phyloP scores from a whole-genome alignment of 2,329 filamentous ascomycete species.

The Aspergillus floridensis region DNA sequence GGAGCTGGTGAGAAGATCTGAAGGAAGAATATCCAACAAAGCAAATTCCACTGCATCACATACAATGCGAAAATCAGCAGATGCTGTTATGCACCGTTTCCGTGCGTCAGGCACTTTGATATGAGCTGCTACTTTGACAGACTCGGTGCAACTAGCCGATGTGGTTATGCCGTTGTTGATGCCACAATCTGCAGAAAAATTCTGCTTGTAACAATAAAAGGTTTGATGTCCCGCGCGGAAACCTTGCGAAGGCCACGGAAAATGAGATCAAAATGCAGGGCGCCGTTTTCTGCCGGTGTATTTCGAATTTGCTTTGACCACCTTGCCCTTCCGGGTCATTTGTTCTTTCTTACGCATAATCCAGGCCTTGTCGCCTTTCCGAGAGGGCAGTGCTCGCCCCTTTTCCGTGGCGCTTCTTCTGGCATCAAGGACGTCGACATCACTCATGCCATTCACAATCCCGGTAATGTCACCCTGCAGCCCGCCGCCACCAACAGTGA shows the following conservation, averaged over 20 bases:
- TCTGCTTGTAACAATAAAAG: neutral
- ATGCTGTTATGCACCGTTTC: neutral
- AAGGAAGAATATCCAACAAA: too few relatives aligned
- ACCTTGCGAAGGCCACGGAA: neutral
- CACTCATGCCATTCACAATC: slow-evolving; percentile 84
- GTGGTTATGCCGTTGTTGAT: neutral
- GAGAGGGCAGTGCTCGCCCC: slow-evolving; percentile 41
- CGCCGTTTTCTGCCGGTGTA: slow-evolving; percentile 90
- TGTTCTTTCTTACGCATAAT: slow-evolving; percentile 71
- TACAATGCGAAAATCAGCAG: neutral
- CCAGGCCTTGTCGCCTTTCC: slow-evolving; percentile 52
- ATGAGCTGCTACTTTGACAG: neutral
- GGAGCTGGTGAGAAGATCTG: neutral
- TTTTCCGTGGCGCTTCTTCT: slow-evolving; percentile 50
- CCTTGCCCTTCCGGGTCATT: slow-evolving; percentile 90
- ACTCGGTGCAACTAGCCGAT: neutral
- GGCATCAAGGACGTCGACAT: slow-evolving; percentile 75
- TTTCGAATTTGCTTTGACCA: slow-evolving; percentile 88
- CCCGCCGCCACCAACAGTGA: slow-evolving; percentile 78
- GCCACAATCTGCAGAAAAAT: neutral
- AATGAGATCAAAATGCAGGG: slow-evolving; percentile 61
- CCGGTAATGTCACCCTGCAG: slow-evolving; percentile 75
- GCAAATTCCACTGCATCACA: neutral
- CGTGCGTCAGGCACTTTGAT: neutral
- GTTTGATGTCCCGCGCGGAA: neutral